Conservation (phyloP, 768 basidiomycete species). For the Auricularia heimuer region DNA sequence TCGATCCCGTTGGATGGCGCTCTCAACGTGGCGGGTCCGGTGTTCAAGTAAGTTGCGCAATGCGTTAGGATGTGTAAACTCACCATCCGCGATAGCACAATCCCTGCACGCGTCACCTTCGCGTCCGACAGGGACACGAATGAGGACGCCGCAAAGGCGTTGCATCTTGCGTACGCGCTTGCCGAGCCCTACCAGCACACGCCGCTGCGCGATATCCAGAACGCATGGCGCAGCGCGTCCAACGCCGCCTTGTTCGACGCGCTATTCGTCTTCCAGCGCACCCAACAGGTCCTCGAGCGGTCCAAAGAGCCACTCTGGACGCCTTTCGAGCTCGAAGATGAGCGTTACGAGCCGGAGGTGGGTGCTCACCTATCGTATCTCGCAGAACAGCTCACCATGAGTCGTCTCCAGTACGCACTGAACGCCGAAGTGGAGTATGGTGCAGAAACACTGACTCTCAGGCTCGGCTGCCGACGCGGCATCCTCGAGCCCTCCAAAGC, state of each 20-base stretch:
- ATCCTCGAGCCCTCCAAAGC: slow-evolving; percentile 15
- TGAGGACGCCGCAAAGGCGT: slow-evolving; percentile 24
- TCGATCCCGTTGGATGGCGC: slow-evolving; percentile 24
- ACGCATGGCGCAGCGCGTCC: slow-evolving; percentile 11
- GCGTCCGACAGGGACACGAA: slow-evolving; percentile 15
- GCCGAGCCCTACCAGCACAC: slow-evolving; percentile 36
- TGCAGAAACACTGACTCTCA: slow-evolving; percentile 22
- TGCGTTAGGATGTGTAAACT: neutral
- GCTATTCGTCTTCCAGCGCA: slow-evolving; percentile 36
- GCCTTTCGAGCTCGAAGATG: slow-evolving; percentile 12
- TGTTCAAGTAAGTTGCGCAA: slow-evolving; percentile 27
- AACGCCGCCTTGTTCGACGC: slow-evolving; percentile 30
- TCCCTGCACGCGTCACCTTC: slow-evolving; percentile 34
- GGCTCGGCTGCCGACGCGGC: slow-evolving; percentile 26
- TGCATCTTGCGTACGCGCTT: slow-evolving; percentile 31
- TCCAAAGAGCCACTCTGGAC: slow-evolving; percentile 13
- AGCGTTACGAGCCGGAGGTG: slow-evolving; percentile 23
- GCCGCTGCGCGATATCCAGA: slow-evolving; percentile 35
- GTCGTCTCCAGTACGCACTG: slow-evolving; percentile 30
- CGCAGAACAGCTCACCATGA: neutral
- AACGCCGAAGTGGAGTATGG: slow-evolving; percentile 33
- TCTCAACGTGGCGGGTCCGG: slow-evolving; percentile 37
- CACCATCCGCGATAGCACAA: slow-evolving; percentile 28
- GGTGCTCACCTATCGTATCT: slow-evolving; percentile 11
- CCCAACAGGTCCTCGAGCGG: neutral